These are phyloP conservation scores for Starmerella cellae DNA, from an alignment of 805 yeast species.

Conservation along the genomic window DNA sequence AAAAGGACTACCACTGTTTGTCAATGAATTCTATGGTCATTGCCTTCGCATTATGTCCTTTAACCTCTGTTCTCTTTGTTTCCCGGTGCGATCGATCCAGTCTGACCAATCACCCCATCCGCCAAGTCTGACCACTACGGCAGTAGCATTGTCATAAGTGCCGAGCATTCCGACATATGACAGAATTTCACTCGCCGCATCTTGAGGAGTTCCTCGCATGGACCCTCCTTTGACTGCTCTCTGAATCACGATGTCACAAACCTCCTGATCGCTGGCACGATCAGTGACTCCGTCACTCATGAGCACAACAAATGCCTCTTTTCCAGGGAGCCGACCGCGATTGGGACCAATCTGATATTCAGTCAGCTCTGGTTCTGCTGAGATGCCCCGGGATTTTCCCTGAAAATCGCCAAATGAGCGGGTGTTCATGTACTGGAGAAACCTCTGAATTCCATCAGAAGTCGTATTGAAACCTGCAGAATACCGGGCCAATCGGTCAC, in stretches of 20 bases:
- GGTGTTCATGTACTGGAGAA: conserved; percentile 74
- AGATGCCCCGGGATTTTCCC: conserved; percentile 70
- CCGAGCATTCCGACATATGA: conserved; percentile 74
- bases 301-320: conserved; percentile 72
- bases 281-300: conserved; percentile 83
- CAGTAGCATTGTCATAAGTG: conserved; percentile 93
- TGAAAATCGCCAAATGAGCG: conserved; percentile 81
- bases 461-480: conserved; percentile 59
- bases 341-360: conserved; percentile 15
- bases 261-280: conserved; percentile 73
- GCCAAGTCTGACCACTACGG: conserved; percentile 58
- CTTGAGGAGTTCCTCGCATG: conserved; percentile 64
- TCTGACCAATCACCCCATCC: conserved; percentile 95
- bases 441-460: conserved; percentile 85
- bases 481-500: conserved; percentile 52
- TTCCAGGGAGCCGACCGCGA: conserved; percentile 46
- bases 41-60: conserved; percentile 9
- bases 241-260: conserved; percentile 72
- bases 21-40: conserved; percentile 1
- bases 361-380: conserved; percentile 80
- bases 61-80: conserved; percentile 42
- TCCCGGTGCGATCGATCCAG: conserved; percentile 67
- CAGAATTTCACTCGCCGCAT: conserved; percentile 73
- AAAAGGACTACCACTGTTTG: no score
- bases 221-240: conserved; percentile 44